phyloP scores from a whole-genome alignment of 1,284 basidiomycete species.

The Ustilago xerochloae region DNA sequence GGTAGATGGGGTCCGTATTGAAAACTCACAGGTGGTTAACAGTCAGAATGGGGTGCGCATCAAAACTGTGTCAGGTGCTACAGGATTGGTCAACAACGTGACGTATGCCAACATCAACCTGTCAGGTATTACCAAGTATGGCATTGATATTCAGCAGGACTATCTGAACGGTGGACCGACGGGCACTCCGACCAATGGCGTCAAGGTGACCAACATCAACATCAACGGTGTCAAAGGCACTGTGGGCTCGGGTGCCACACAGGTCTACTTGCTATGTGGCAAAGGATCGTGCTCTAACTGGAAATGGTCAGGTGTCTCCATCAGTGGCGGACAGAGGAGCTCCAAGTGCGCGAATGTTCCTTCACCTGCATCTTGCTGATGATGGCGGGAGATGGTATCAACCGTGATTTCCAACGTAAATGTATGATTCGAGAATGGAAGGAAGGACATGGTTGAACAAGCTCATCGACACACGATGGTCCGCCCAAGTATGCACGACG shows the following conservation, averaged over 20 bases:
- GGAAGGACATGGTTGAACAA: no score
- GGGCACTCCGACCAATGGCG: constrained; percentile 27
- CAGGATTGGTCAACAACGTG: constrained; percentile 36
- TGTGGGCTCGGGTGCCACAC: constrained; percentile 11
- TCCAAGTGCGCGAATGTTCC: constrained; percentile 23
- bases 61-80: constrained; percentile 41
- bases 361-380: constrained; percentile 5
- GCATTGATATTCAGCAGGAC: constrained; percentile 39
- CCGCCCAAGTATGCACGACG: no score
- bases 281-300: constrained; percentile 22
- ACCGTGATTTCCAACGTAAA: no score
- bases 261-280: constrained; percentile 28
- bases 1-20: constrained; percentile 28
- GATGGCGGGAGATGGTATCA: no score
- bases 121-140: constrained; percentile 23
- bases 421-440: no score
- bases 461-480: no score
- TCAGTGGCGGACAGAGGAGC: constrained; percentile 15
- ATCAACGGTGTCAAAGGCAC: constrained; percentile 24
- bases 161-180: constrained; percentile 33
- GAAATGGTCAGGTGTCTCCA: constrained; percentile 15
- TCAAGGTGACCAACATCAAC: constrained; percentile 34
- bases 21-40: constrained; percentile 19
- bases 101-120: constrained; percentile 27
- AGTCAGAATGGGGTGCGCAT: constrained; percentile 31